phyloP scores from a whole-genome alignment of 495 filamentous ascomycete genomes.

The Corynascus novoguineensis region DNA sequence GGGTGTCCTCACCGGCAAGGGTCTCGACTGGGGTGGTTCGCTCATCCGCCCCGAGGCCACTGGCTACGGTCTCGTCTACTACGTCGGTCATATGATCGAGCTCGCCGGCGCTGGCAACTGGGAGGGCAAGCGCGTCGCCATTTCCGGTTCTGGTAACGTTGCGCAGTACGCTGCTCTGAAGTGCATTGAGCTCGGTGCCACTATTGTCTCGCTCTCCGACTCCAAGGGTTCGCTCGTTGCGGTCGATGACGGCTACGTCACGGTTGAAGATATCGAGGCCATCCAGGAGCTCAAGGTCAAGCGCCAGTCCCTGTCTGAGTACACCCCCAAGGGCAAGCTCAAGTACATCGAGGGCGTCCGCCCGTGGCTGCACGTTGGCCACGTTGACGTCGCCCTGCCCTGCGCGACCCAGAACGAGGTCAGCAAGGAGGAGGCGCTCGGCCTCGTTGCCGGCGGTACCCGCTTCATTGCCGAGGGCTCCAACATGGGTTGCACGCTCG shows the following conservation, averaged over 20 bases:
- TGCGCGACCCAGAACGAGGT: slow-evolving; percentile 98
- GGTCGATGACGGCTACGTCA: slow-evolving; percentile 59
- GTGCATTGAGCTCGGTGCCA: slow-evolving; percentile 91
- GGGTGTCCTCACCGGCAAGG: slow-evolving; percentile 95
- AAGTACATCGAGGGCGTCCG: slow-evolving; percentile 83
- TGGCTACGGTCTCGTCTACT: slow-evolving; percentile 95
- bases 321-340: slow-evolving; percentile 56
- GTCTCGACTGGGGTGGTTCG: slow-evolving; percentile 83
- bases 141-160: slow-evolving; percentile 97
- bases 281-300: slow-evolving; percentile 83
- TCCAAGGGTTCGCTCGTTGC: slow-evolving; percentile 78
- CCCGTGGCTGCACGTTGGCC: slow-evolving; percentile 83
- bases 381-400: slow-evolving; percentile 87
- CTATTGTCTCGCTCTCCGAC: slow-evolving; percentile 90
- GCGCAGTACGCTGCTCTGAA: slow-evolving; percentile 98
- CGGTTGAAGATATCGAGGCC: slow-evolving; percentile 64
- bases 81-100: slow-evolving; percentile 92
- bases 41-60: slow-evolving; percentile 97
- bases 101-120: slow-evolving; percentile 84
- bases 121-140: slow-evolving; percentile 86
- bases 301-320: slow-evolving; percentile 70
- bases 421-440: slow-evolving; percentile 77
- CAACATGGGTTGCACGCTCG: slow-evolving; percentile 98
- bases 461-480: slow-evolving; percentile 93
- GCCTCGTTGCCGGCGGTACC: slow-evolving; percentile 66